Base-by-base conservation (phyloP, 768 basidiomycete genomes). In the Phaffia tasmanica region DNA sequence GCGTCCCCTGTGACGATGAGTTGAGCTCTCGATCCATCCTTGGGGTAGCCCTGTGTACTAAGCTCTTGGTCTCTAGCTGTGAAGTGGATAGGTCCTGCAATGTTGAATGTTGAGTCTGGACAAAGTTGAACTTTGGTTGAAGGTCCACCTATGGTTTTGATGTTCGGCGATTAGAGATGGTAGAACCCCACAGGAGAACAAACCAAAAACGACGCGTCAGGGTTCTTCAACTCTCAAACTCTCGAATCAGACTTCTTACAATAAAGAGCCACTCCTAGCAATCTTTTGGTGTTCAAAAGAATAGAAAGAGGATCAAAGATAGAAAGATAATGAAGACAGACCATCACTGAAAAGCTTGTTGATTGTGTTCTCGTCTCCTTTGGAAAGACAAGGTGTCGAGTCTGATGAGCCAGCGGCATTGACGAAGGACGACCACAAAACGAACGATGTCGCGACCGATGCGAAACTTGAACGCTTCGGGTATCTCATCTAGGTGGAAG, bases 11-110 rank as follows among this genome's bases (percentile, higher is more conserved):
- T 72, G 16, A 76, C 73, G 0, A 75, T 65, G 15, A 79, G 68
- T 30, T 72, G 70, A 3, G 78, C 78, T 62, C 76, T 70, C n/a
- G 74, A 70, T 5, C 74, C 74, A 19, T 75, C 77, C 16, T 70
- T 70, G 4, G 79, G 79, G 67, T 76, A 78, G 6, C 78, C 79
- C n/a, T 73, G 70, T 0, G 79, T 80, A 18, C 77, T 75, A 32
- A 80, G 69, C 58, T 78, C 76, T 46, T 78, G 78, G 51, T 74
- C 72, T 25, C 75, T 74, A 2, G 76, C 75, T 8, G 74, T 74
- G 70, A 79, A 76, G 46, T 75, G 67, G 71, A 79, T 77, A 3
- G 76, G 71, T 0, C 73, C 72, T 8, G 73, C 70, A 30, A 79
- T 65, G 6, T 70, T 70, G 63, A 78, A 77, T 9, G 69, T 49